A percentile compares a stretch with the other conserved stretches of the same genome.
phyloP scores from a whole-genome alignment of 179 eudicot species.

The Patellifolia procumbens region DNA sequence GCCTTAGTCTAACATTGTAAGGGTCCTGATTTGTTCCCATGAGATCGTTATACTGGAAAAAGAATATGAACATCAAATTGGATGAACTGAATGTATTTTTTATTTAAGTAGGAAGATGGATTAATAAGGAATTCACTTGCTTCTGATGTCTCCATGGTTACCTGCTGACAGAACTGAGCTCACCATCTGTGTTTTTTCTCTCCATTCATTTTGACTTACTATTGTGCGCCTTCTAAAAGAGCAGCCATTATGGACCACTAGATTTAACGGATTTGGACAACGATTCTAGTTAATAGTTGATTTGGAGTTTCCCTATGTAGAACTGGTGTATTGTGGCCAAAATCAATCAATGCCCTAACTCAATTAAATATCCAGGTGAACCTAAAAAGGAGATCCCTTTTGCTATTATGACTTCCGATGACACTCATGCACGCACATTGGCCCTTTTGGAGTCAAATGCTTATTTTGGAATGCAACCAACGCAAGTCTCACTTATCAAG shows the following conservation, averaged over 20 bases:
- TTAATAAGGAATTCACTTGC: neutral
- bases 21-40: neutral
- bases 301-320: neutral
- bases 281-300: neutral
- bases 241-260: neutral
- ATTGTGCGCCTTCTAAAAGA: neutral
- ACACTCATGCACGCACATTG: constrained; percentile 78
- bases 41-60: neutral
- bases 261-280: neutral
- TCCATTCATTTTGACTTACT: too few relatives aligned
- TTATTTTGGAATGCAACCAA: constrained; percentile 87
- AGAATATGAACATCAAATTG: neutral
- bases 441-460: constrained; percentile 72
- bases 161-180: neutral
- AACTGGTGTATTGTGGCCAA: neutral
- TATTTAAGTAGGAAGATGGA: neutral
- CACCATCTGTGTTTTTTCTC: neutral
- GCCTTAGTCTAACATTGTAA: too few relatives aligned
- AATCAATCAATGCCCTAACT: neutral
- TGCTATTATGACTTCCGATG: constrained; percentile 97
- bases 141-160: neutral
- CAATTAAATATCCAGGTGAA: constrained; percentile 50
- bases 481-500: constrained; percentile 81
- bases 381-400: constrained; percentile 65
- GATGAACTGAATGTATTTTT: neutral